phyloP scores from a whole-genome alignment of 176 grass and related monocot species.

The Zizania latifolia region DNA sequence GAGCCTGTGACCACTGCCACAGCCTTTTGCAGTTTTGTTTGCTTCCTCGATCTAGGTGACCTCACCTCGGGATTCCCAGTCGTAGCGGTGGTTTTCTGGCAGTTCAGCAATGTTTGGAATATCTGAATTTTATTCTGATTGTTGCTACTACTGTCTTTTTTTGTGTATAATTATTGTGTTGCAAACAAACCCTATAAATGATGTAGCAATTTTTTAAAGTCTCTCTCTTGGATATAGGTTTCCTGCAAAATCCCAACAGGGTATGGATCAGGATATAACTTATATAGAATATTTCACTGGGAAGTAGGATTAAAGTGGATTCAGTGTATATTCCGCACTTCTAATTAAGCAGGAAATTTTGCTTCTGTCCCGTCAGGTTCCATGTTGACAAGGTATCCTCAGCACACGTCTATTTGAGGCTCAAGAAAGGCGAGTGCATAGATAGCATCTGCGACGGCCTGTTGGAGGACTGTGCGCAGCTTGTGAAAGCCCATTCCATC shows the following conservation, averaged over 20 bases:
- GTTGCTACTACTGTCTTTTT: no score
- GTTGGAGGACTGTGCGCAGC: slow-evolving; percentile 85
- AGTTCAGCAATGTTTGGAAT: no score
- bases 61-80: neutral
- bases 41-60: neutral
- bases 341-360: neutral
- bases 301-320: neutral
- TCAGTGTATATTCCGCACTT: no score
- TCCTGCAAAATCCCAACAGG: no score
- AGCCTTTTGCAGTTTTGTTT: neutral
- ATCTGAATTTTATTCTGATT: no score
- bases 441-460: slow-evolving; percentile 71
- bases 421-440: slow-evolving; percentile 80
- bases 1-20: neutral
- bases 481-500: slow-evolving; percentile 95
- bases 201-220: no score
- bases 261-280: no score
- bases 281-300: no score
- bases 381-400: slow-evolving; percentile 97
- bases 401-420: slow-evolving; percentile 93
- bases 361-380: slow-evolving; percentile 51
- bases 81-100: no score
- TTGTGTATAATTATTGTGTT: no score
- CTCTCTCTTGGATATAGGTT: no score
- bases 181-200: no score